phyloP scores from a whole-genome alignment of 805 yeast genomes.

The Metschnikowia lochheadii region DNA sequence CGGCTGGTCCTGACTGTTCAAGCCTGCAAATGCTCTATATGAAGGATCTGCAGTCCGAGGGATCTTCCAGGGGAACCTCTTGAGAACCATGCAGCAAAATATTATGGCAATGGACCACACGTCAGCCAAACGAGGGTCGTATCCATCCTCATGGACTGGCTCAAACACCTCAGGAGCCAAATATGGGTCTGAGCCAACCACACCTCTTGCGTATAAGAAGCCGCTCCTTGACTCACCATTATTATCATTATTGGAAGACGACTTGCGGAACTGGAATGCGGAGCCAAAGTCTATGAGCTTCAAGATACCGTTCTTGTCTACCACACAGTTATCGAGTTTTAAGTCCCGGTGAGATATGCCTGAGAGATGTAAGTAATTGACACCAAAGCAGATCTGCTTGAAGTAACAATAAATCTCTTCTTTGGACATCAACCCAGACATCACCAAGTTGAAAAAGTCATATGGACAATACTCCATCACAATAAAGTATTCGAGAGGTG shows the following conservation, averaged over 20 bases:
- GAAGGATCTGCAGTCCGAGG: slow-evolving; percentile 78
- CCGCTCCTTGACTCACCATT: slow-evolving; percentile 43
- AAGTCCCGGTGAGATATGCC: slow-evolving; percentile 93
- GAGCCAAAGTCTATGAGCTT: slow-evolving; percentile 93
- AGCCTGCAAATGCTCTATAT: slow-evolving; percentile 54
- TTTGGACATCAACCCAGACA: slow-evolving; percentile 75
- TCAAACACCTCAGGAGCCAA: slow-evolving; percentile 85
- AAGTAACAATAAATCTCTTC: slow-evolving; percentile 77
- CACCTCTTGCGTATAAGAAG: slow-evolving; percentile 65
- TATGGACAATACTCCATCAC: slow-evolving; percentile 92
- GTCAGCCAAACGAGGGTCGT: slow-evolving; percentile 87
- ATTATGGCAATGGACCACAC: slow-evolving; percentile 93
- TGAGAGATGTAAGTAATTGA: slow-evolving; percentile 66
- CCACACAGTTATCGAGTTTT: slow-evolving; percentile 91
- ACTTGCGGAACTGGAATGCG: slow-evolving; percentile 75
- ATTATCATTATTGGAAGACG: slow-evolving; percentile 17
- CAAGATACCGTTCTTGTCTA: slow-evolving; percentile 64
- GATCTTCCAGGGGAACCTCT: slow-evolving; percentile 93
- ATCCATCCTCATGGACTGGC: slow-evolving; percentile 34
- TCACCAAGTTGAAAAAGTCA: slow-evolving; percentile 89
- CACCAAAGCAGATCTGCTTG: slow-evolving; percentile 75
- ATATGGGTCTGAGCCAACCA: slow-evolving; percentile 95
- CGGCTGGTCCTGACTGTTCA: slow-evolving; percentile 12
- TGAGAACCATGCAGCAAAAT: slow-evolving; percentile 82
- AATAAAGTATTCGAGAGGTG: slow-evolving; percentile 46